Base-by-base conservation (phyloP, 495 filamentous ascomycete species). In the Penicillium atrosanguineum region DNA sequence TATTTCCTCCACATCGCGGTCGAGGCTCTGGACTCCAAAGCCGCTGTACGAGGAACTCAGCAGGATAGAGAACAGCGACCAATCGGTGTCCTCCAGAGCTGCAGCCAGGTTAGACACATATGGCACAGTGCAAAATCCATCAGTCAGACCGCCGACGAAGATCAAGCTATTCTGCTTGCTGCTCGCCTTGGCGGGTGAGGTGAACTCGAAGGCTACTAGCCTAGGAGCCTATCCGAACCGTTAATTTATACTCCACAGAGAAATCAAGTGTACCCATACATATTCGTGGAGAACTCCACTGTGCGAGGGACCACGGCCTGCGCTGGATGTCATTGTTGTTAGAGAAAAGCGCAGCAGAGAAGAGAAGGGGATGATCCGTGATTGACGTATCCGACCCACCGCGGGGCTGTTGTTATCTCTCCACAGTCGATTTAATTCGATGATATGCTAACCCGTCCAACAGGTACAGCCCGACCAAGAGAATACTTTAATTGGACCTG, bases 81-180 rank as follows among this genome's bases (percentile, higher is more conserved):
- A 92, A 20, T 68, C 57, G 15, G 76, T 75, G 36, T 82, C 72
- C 19, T 85, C 83, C 0, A 92, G 76, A n/a, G 69, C 62, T 6
- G 67, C 40, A 15, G 83, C 80, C 20, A 92, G 64, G 0, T 63
- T 59, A 7, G 76, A 53, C 2, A 84, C 74, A 64, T 87, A 91
- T 8, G 79, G 74, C 34, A 87, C 80, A 0, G 87, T 89, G 52
- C 83, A 77, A 41, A 91, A 79, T 18, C 88, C 89, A 72, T 95
- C 91, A 44, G 83, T 86, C 40, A 98, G 81, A 19, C 94, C 93
- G 55, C 85, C 87, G 47, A 96, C 78, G 72, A 94, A 95, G 59
- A 98, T 71, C 23, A 97, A 73, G 20, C 83, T 84, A 74, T 95
- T 85, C 48, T 72, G 63, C 43, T 71, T 76, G 43, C 64, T 65